phyloP scores from a whole-genome alignment of 257 asterid genomes.

The Apocynum venetum region DNA sequence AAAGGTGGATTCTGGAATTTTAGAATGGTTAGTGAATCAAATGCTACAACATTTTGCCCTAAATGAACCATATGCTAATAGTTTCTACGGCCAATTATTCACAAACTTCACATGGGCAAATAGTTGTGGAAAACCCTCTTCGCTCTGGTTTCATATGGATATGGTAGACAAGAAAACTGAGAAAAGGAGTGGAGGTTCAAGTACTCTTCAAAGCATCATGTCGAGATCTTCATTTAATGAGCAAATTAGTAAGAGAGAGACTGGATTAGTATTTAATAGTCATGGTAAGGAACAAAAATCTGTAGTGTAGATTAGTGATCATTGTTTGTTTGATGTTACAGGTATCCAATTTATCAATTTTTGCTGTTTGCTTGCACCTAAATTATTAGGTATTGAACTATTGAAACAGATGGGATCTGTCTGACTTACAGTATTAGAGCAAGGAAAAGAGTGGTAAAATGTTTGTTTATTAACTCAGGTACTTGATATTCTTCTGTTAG shows the following conservation, averaged over 20 bases:
- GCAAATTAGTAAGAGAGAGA: neutral
- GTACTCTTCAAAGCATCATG: neutral
- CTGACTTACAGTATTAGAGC: neutral
- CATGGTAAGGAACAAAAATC: neutral
- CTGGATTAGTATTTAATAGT: neutral
- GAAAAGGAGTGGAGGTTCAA: neutral
- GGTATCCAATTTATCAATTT: neutral
- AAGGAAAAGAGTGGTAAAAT: neutral
- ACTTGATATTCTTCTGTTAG: neutral
- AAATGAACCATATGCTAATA: neutral
- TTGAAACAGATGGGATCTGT: neutral
- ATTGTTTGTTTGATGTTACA: neutral
- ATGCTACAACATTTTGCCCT: conserved; percentile 53
- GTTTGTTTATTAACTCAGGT: neutral
- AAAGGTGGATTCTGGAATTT: conserved; percentile 84
- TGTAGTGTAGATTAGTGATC: neutral
- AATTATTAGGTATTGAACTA: neutral
- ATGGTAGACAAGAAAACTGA: neutral
- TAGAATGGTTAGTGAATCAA: conserved; percentile 26
- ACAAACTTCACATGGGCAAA: neutral
- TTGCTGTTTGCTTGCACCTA: neutral
- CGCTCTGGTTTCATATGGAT: neutral
- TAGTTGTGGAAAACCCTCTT: neutral
- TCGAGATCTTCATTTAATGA: neutral
- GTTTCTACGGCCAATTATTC: neutral